These are phyloP conservation scores for Myriosclerotinia curreyana DNA, from an alignment of 2,329 filamentous ascomycete genomes.

Conservation along the genomic window DNA sequence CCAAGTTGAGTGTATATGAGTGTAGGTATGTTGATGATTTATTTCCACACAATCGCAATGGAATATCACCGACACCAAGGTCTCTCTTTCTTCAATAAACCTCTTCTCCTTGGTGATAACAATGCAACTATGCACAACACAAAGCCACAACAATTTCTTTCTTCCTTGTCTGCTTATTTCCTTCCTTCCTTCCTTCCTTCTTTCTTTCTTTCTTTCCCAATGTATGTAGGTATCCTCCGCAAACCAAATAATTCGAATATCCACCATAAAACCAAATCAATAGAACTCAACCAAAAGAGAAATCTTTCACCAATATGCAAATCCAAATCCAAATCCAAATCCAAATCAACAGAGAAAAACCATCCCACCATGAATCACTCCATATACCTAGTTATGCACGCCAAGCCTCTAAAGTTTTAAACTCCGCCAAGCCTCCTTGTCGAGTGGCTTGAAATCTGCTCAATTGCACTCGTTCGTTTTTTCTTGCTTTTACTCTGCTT, in stretches of 20 bases:
- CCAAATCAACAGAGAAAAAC: not conserved
- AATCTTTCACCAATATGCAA: not conserved
- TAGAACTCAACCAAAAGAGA: not conserved
- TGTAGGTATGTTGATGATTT: not conserved
- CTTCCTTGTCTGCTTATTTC: not conserved
- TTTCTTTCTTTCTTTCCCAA: too few relatives aligned
- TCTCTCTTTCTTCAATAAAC: not conserved
- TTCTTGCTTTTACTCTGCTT: too few relatives aligned
- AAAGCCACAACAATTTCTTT: not conserved
- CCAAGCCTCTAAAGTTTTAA: constrained; percentile 8
- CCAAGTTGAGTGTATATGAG: too few relatives aligned
- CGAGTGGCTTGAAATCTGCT: constrained; percentile 24
- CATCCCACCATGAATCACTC: not conserved
- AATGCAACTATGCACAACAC: constrained; percentile 20
- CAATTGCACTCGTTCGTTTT: constrained; percentile 24
- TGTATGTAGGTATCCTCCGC: not conserved
- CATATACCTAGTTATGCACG: not conserved
- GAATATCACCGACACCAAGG: too few relatives aligned
- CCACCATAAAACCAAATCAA: not conserved
- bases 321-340: not conserved
- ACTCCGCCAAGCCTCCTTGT: not conserved
- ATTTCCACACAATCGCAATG: not conserved
- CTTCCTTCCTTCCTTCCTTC: not conserved
- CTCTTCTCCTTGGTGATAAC: not conserved
- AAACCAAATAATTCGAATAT: not conserved